These are phyloP conservation scores for Leccinum subgranulosum DNA, from an alignment of 768 basidiomycete species.

Conservation along the genomic window DNA sequence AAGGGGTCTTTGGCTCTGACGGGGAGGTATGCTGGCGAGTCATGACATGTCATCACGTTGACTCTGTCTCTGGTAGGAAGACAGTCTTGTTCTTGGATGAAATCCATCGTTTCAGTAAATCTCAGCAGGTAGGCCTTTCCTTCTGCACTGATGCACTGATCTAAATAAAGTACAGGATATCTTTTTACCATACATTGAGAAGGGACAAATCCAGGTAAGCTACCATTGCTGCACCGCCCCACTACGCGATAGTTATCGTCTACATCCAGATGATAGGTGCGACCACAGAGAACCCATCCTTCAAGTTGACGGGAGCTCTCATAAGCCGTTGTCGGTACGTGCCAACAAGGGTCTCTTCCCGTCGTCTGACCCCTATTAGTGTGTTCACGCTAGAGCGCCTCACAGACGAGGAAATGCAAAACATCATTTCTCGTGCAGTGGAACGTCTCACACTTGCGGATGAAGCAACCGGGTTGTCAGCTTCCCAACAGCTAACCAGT, in stretches of 20 bases:
- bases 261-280: constrained; percentile 63
- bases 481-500: constrained; percentile 7
- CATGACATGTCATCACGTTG: neutral
- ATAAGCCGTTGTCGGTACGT: constrained; percentile 73
- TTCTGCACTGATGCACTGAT: neutral
- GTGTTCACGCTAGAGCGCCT: constrained; percentile 74
- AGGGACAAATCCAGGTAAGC: constrained; percentile 63
- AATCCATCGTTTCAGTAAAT: constrained; percentile 75
- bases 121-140: constrained; percentile 51
- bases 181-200: constrained; percentile 80
- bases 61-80: constrained; percentile 38
- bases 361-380: constrained; percentile 38
- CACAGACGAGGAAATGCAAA: constrained; percentile 55
- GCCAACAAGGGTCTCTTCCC: neutral
- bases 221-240: neutral
- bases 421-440: constrained; percentile 56
- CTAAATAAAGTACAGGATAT: constrained; percentile 49
- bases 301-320: constrained; percentile 71
- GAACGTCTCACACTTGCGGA: constrained; percentile 30
- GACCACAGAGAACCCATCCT: constrained; percentile 88
- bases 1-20: constrained; percentile 60
- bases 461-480: neutral
- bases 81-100: constrained; percentile 83
- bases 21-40: constrained; percentile 45
- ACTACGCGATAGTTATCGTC: neutral